Conservation (phyloP, 1,284 basidiomycete genomes). For the Tilletia setariae region DNA sequence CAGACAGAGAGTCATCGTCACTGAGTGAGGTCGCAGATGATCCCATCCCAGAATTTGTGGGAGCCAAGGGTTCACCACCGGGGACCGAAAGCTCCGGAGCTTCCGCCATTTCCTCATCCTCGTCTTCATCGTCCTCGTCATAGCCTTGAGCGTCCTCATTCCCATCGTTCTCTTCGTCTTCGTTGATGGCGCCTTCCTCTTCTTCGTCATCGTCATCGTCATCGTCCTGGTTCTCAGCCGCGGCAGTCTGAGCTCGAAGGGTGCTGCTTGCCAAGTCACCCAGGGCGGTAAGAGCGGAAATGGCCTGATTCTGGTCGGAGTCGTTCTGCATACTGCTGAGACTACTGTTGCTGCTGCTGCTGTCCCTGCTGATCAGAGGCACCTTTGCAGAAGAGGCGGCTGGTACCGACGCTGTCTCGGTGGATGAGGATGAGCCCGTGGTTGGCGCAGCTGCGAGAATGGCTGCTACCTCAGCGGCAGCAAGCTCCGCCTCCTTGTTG, state of each 20-base stretch:
- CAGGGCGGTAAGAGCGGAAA: too few relatives aligned
- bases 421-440: neutral
- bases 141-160: neutral
- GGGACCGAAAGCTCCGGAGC: neutral
- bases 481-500: neutral
- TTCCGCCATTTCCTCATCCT: neutral
- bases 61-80: neutral
- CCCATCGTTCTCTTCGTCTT: too few relatives aligned
- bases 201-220: neutral
- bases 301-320: too few relatives aligned
- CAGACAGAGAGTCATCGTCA: constrained; percentile 1
- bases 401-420: neutral
- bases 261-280: too few relatives aligned
- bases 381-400: neutral
- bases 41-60: neutral
- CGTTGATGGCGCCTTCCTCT: too few relatives aligned
- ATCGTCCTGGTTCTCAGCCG: neutral
- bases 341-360: too few relatives aligned
- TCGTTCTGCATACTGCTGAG: too few relatives aligned
- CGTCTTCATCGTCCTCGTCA: neutral
- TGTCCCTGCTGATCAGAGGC: neutral
- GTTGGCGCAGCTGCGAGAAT: constrained; percentile 9
- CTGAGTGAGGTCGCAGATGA: neutral
- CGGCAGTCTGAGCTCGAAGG: neutral
- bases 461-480: constrained; percentile 6